Base-by-base conservation (phyloP, 768 basidiomycete species). In the Lentinula boryana region DNA sequence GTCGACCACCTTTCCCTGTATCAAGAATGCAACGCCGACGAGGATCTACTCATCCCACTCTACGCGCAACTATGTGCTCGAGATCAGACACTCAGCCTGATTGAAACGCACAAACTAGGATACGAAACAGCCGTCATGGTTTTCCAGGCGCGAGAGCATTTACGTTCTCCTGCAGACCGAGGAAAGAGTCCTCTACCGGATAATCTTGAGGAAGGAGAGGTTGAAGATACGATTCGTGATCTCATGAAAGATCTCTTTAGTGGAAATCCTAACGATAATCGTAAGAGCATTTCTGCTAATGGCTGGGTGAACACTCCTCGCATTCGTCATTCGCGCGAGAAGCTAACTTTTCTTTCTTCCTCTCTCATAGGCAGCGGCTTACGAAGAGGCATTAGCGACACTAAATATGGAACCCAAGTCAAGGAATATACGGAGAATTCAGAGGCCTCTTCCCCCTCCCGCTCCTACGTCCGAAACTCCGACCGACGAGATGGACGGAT, bases 1-100 rank as follows among this genome's bases (percentile, higher is more conserved):
- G 75, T 87, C 0, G 77, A 83, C 2, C 83, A 84, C 33, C 82
- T 89, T 53, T 67, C 70, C 0, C 69, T 79, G 0, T 85, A 85
- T 56, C 78, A 79, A 36, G 57, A 66, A 31, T 74, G 76, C 63
- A 61, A 70, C 0, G 70, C 84, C 41, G 68, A 77, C 52, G 65
- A 66, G 4, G 69, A 71, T 1, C 63, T 80, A 1, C 69, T 84
- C 1, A 64, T 79, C 3, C 77, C 78, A 0, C 73, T 79, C 0
- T 85, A 83, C 51, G 67, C 73, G 1, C 62, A 69, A 0, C 66
- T 85, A 0, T 78, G 79, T 41, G 66, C 65, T 1, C 76, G 80
- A 12, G 68, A 69, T 0, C 73, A 68, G 0, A 74, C 80, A 0
- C 73, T 84, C 2, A 70, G 73, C 1, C 67, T 78, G 10, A 74